A percentile compares a stretch with the other conserved stretches of the same genome.
Conservation (phyloP, 75 land plant genomes). For the Selaginella moellendorffii region DNA sequence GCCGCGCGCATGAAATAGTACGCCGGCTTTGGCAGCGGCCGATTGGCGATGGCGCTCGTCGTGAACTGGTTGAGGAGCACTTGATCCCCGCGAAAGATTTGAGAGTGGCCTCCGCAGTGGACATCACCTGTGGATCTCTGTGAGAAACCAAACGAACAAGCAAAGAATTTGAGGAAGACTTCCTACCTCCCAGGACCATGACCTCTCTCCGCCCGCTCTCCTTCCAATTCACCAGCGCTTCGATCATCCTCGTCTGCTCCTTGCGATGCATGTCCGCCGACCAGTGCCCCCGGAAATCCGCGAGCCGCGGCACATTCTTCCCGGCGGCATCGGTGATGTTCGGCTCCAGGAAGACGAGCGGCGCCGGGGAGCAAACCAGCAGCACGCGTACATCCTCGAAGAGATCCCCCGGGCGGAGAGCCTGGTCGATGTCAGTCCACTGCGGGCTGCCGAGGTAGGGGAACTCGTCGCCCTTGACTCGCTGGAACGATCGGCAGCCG, state of each 20-base stretch:
- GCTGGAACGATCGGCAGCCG: neutral
- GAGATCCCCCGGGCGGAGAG: neutral
- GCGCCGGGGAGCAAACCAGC: constrained; percentile 8
- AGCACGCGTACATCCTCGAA: neutral
- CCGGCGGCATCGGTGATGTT: neutral
- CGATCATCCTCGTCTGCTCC: constrained; percentile 9
- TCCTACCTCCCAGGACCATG: constrained; percentile 2
- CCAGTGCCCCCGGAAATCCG: constrained; percentile 6
- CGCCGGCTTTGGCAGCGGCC: constrained; percentile 9
- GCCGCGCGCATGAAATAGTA: constrained; percentile 4
- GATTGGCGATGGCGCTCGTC: neutral
- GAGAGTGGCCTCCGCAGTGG: constrained; percentile 7
- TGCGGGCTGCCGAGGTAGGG: neutral
- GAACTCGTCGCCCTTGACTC: neutral
- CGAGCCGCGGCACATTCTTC: constrained; percentile 2
- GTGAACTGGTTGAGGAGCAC: neutral
- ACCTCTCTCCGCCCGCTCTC: neutral
- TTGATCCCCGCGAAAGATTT: neutral
- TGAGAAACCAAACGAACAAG: constrained; percentile 1
- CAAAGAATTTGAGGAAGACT: neutral
- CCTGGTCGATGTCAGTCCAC: neutral
- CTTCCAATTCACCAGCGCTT: neutral
- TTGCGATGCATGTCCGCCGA: neutral
- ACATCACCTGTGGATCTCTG: neutral
- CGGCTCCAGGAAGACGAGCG: constrained; percentile 4